phyloP scores from a whole-genome alignment of 2,329 filamentous ascomycete species.

The Aspergillus ochraceoroseus region DNA sequence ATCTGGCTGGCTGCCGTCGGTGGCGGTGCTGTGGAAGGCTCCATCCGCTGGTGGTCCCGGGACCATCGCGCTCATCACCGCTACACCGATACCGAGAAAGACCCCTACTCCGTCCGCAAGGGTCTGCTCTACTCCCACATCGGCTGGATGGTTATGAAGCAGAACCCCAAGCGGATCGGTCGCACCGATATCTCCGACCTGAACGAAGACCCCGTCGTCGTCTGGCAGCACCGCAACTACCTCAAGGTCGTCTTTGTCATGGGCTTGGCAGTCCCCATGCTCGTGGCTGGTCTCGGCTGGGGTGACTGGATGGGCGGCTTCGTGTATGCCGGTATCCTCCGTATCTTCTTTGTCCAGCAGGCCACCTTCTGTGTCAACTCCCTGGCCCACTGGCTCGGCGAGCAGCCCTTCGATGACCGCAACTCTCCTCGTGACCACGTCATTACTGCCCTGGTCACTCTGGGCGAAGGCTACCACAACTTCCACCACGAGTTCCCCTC shows the following conservation, averaged over 20 bases:
- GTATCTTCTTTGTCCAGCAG: slow-evolving; percentile 86
- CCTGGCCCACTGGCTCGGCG: slow-evolving; percentile 82
- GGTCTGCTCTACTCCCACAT: slow-evolving; percentile 78
- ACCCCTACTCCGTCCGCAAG: slow-evolving; percentile 87
- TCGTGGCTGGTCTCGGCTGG: slow-evolving; percentile 74
- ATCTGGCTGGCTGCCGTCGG: slow-evolving; percentile 78
- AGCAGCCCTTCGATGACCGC: slow-evolving; percentile 88
- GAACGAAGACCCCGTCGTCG: slow-evolving; percentile 77
- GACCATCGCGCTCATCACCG: slow-evolving; percentile 84
- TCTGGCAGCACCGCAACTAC: slow-evolving; percentile 85
- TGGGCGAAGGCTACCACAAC: slow-evolving; percentile 90
- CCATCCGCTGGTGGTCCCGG: slow-evolving; percentile 82
- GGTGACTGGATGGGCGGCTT: slow-evolving; percentile 76
- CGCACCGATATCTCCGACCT: slow-evolving; percentile 84
- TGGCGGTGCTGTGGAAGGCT: slow-evolving; percentile 78
- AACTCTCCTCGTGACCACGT: slow-evolving; percentile 86
- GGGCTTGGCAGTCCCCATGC: slow-evolving; percentile 68
- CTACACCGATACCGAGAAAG: slow-evolving; percentile 89
- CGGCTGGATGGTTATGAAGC: slow-evolving; percentile 91
- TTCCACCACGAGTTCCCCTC: slow-evolving; percentile 94
- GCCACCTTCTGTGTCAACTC: slow-evolving; percentile 93
- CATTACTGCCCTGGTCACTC: slow-evolving; percentile 76
- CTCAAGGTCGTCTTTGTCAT: slow-evolving; percentile 73
- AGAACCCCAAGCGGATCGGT: slow-evolving; percentile 83
- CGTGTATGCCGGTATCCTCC: slow-evolving; percentile 77